Conservation (phyloP, 2,329 filamentous ascomycete genomes). For the Sphaerulina vaccinii region DNA sequence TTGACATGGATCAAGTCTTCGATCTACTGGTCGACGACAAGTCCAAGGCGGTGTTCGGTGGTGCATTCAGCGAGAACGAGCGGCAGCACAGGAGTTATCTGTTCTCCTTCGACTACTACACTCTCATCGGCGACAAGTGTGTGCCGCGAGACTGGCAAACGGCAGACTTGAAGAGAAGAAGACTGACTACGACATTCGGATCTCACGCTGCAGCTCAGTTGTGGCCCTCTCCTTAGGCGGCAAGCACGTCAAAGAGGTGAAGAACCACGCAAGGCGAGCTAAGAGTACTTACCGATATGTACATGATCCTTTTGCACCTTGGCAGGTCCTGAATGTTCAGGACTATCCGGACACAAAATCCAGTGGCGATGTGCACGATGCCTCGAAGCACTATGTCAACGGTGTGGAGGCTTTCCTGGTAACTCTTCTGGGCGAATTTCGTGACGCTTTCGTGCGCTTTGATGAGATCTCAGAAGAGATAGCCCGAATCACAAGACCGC, state of each 20-base stretch:
- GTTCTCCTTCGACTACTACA: conserved; percentile 66
- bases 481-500: conserved; percentile 59
- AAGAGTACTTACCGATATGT: conserved; percentile 52
- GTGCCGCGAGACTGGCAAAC: conserved; percentile 61
- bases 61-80: conserved; percentile 48
- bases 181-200: conserved; percentile 53
- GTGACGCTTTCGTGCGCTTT: conserved; percentile 60
- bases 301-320: conserved; percentile 60
- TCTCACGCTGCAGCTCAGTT: conserved; percentile 60
- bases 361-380: conserved; percentile 56
- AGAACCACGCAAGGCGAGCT: conserved; percentile 51
- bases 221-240: conserved; percentile 59
- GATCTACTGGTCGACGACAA: conserved; percentile 51
- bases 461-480: conserved; percentile 58
- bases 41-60: conserved; percentile 42
- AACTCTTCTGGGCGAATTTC: conserved; percentile 59
- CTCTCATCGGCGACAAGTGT: conserved; percentile 56
- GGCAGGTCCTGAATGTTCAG: conserved; percentile 60
- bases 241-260: conserved; percentile 50
- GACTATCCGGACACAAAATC: conserved; percentile 60
- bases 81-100: conserved; percentile 58
- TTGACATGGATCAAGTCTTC: conserved; percentile 64
- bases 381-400: conserved; percentile 57
- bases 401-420: conserved; percentile 63
- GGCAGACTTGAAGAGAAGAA: conserved; percentile 48